These are phyloP conservation scores for Periconia sp. DNA, from an alignment of 2,329 filamentous ascomycete species.

Conservation along the genomic window DNA sequence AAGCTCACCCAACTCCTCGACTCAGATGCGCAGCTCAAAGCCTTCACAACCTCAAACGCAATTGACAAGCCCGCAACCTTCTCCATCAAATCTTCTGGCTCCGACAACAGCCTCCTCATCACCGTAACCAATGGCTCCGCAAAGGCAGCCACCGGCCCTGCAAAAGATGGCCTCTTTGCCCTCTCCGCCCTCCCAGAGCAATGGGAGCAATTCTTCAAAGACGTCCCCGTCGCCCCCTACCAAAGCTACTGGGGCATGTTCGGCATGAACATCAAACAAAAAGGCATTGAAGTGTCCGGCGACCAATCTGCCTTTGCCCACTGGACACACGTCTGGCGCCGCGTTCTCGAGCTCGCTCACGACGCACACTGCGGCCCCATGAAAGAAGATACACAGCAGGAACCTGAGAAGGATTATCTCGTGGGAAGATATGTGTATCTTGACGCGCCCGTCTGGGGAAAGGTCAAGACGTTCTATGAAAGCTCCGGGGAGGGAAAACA, in stretches of 20 bases:
- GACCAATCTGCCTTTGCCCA: conserved; percentile 53
- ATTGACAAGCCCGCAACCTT: conserved; percentile 42
- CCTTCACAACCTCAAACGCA: conserved; percentile 42
- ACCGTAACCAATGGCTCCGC: conserved; percentile 39
- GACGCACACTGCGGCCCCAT: conserved; percentile 56
- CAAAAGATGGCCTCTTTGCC: conserved; percentile 45
- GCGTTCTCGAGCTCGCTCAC: conserved; percentile 56
- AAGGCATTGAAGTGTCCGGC: conserved; percentile 56
- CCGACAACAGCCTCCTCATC: conserved; percentile 41
- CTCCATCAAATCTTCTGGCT: conserved; percentile 43
- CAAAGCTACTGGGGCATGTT: conserved; percentile 56
- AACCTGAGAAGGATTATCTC: conserved; percentile 51
- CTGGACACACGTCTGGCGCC: conserved; percentile 56
- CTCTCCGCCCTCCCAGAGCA: conserved; percentile 52
- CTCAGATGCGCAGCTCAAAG: conserved; percentile 42
- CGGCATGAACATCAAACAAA: conserved; percentile 58
- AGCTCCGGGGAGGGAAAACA: conserved; percentile 54
- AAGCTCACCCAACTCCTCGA: conserved; percentile 39
- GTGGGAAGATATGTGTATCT: conserved; percentile 57
- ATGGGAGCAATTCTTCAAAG: conserved; percentile 55
- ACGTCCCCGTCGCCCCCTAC: conserved; percentile 51
- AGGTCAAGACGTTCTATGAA: conserved; percentile 59
- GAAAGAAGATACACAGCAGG: conserved; percentile 45
- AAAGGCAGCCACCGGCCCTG: conserved; percentile 30
- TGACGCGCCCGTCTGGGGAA: conserved; percentile 54